Evolutionary conservation across 305 asterid genomes (phyloP), one percentile per base, ranked within the genome.

Genomic region (Salvia sclarea): DNA sequence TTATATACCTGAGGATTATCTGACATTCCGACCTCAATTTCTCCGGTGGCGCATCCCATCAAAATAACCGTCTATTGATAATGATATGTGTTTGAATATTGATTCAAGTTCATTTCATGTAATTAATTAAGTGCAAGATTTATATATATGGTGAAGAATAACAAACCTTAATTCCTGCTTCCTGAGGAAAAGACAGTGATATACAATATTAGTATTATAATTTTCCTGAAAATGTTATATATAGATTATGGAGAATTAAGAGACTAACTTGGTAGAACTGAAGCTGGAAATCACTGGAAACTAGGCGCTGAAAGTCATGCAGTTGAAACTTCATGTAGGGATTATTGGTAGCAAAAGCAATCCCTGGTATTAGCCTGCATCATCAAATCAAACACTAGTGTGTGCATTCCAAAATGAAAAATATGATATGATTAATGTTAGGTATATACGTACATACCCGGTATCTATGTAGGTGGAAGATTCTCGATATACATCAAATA

Each of bases 161-260:
- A 38, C 83, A 33, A 61, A 89, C 98, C 96, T 87, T 82, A 61
- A 91, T 83, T 71, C 93, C 81, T 22, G 98, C 95, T 84, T 83
- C 93, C 97, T 90, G 92, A 38, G 59, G 41, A 37, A 37, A 47
- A 57, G 14, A 56, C 9, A 50, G 37, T 25, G 4, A 25, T 22
- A 37, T 6, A 31, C 37, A 31, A 17, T 0, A 20, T 20, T 8
- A 49, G 54, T 7, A 49, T 10, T n/a, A 31, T 31, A 31, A 31
- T 31, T 1, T 17, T 49, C n/a, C 8, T 50, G 33, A 8, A 50
- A 21, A 10, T 8, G 7, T 31, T 31, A 0, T 25, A 25, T 25
- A 25, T 25, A 4, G 31, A 25, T 25, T 25, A 25, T 0, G 16
- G 5, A 12, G 38, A 61, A n/a, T 38, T 6, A 5, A 44, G 0